A percentile compares a stretch with the other conserved stretches of the same genome.
These are phyloP conservation scores for Fusarium miscanthi DNA, from an alignment of 2,329 filamentous ascomycete genomes.

Conservation along the genomic window DNA sequence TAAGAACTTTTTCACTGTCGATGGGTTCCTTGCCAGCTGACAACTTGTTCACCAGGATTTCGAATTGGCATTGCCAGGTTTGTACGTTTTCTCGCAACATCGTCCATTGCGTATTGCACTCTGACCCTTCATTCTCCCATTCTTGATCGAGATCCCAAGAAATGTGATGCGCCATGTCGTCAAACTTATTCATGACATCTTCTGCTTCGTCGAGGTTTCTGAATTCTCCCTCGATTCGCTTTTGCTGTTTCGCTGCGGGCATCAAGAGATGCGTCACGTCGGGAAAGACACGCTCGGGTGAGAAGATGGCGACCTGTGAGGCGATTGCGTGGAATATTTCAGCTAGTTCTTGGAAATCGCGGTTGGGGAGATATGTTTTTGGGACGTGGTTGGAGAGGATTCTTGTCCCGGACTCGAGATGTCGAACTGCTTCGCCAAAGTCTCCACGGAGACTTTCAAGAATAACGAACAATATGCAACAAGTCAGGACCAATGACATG, in stretches of 20 bases:
- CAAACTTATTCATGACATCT: constrained; percentile 11
- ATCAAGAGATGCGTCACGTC: background rate
- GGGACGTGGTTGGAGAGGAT: background rate
- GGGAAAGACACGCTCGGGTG: background rate
- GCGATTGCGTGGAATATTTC: constrained; percentile 5
- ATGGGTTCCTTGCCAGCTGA: background rate
- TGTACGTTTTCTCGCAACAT: background rate
- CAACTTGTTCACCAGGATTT: background rate
- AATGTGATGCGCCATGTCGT: constrained; percentile 2
- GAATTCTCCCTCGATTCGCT: background rate
- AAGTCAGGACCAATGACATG: background rate
- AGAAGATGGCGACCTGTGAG: constrained; percentile 8
- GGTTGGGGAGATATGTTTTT: background rate
- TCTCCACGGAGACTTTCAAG: constrained; percentile 9
- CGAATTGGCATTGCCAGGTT: background rate
- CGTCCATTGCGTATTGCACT: background rate
- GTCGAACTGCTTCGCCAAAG: constrained; percentile 7
- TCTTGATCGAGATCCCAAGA: constrained; percentile 11
- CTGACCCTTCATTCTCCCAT: constrained; percentile 6
- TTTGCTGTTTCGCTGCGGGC: background rate
- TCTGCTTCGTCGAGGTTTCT: constrained; percentile 2
- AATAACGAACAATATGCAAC: constrained; percentile 6
- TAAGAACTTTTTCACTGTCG: background rate
- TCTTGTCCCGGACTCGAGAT: constrained; percentile 5
- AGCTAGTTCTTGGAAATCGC: background rate